Conservation (phyloP, 2,329 filamentous ascomycete genomes). For the Hymenoscyphus fraxineus region DNA sequence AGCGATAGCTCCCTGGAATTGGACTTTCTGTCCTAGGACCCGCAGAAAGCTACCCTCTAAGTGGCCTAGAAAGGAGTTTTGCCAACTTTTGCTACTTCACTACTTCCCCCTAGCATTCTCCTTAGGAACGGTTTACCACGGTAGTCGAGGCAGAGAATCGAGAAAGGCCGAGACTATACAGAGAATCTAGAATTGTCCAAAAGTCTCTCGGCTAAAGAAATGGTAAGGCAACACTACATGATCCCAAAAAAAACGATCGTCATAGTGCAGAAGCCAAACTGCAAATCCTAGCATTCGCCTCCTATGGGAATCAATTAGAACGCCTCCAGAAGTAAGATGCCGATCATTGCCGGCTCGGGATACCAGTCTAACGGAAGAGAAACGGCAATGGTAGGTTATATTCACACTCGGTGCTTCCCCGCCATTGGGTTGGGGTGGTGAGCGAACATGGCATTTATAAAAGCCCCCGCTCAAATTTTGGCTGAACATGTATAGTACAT, state of each 20-base stretch:
- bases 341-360: constrained; percentile 3
- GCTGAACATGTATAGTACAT: neutral
- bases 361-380: neutral
- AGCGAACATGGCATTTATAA: neutral
- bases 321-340: neutral
- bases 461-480: neutral
- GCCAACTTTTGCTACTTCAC: too few species aligned
- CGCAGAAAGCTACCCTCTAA: too few species aligned
- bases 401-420: neutral
- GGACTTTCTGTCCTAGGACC: too few species aligned
- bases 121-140: too few species aligned
- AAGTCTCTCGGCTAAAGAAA: neutral
- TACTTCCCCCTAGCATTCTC: too few species aligned
- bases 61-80: too few species aligned
- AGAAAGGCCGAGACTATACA: neutral
- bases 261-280: neutral
- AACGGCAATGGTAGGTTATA: constrained; percentile 6
- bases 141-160: neutral
- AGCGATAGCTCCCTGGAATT: too few species aligned
- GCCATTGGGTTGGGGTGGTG: neutral
- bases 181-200: constrained; percentile 3
- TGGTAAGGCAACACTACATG: neutral
- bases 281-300: neutral
- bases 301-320: neutral
- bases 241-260: neutral